Base-by-base conservation (phyloP, 371 early-diverging fungal genomes). In the Mortierella sp. region DNA sequence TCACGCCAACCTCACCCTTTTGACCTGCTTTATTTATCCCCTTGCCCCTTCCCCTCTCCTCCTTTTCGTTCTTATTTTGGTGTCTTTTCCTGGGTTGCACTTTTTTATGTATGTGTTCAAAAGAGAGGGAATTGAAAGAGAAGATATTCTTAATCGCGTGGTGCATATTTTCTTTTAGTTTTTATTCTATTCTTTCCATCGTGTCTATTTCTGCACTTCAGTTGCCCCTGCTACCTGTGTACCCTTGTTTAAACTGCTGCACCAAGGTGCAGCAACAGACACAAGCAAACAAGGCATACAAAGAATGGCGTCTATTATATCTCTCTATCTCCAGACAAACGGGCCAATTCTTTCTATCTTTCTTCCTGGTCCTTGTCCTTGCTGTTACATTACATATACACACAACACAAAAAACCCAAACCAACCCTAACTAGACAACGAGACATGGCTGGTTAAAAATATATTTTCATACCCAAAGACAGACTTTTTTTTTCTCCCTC, bases 161-260 rank as follows among this genome's bases (percentile, higher is more conserved):
- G 65, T 65, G 65, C 65, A 65, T 65, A 38, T 29, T 16, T 32
- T 3, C 56, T 32, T 60, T 60, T 63, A 3, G 18, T 14, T 63
- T 35, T 63, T 29, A 3, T 63, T 63, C 63, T 63, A 63, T 63
- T 65, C 41, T 38, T 65, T 65, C 65, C 65, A 65, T 21, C 10
- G 21, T 38, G 21, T 65, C 65, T 65, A 65, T 65, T 65, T 65
- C 65, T 65, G 65, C 65, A 65, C 65, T 65, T 65, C 65, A 65
- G 38, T 65, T 65, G 65, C 41, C 63, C 63, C 63, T 63, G 18
- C 63, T 58, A 58, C 4, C 2, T 11, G 14, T 35, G 63, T 65
- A 65, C 38, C 65, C 65, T 65, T 65, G 65, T 65, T 65, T 65
- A 38, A 38, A 21, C 38, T 63, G 63, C 63, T 21, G 51, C 49